Conservation (phyloP, 164 flowering plant species). For the Platanus orientalis region DNA sequence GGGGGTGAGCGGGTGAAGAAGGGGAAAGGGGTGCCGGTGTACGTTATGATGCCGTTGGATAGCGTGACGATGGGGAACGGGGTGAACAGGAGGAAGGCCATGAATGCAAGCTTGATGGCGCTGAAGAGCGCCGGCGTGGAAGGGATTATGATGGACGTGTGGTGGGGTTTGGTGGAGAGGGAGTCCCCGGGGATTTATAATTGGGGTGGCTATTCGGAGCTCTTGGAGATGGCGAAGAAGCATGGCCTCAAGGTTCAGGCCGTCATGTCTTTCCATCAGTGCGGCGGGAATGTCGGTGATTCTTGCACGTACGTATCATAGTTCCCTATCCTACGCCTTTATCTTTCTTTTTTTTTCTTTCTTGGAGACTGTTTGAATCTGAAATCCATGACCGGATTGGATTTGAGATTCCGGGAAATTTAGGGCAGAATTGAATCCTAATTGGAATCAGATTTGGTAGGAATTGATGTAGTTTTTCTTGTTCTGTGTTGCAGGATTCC, state of each 20-base stretch:
- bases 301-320: constrained; percentile 62
- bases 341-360: not conserved
- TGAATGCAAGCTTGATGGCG: constrained; percentile 83
- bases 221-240: constrained; percentile 78
- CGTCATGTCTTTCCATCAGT: constrained; percentile 95
- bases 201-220: constrained; percentile 89
- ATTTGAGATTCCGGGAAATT: too few relatives aligned
- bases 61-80: constrained; percentile 70
- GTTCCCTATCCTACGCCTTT: not conserved
- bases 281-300: constrained; percentile 99
- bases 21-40: constrained; percentile 80
- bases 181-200: constrained; percentile 70
- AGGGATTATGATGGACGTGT: constrained; percentile 96
- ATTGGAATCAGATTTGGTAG: not conserved
- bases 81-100: constrained; percentile 76
- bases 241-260: constrained; percentile 95
- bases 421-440: too few relatives aligned
- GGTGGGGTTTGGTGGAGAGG: constrained; percentile 99
- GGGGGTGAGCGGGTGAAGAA: constrained; percentile 20
- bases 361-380: too few relatives aligned
- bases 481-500: constrained; percentile 65
- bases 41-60: constrained; percentile 94
- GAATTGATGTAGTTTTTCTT: not conserved
- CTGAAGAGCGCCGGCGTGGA: constrained; percentile 92
- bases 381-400: too few relatives aligned